Evolutionary conservation across 2,329 filamentous ascomycete genomes (phyloP).

Genomic region (Metarhizium album): DNA sequence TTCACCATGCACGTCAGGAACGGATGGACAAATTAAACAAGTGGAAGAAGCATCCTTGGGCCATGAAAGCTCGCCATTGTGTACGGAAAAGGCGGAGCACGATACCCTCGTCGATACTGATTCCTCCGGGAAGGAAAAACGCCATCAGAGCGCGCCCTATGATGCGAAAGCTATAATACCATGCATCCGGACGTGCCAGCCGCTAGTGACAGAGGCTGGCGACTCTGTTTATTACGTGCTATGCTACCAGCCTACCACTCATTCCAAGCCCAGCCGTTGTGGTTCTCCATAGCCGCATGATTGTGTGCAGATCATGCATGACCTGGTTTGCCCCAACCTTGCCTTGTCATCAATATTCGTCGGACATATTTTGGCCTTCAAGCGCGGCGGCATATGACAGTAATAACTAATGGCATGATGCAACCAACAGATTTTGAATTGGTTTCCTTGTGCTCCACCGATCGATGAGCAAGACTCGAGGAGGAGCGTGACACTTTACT

Average conservation of each 20-base stretch:
- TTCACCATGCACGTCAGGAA: neutral
- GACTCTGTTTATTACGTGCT: too few species aligned
- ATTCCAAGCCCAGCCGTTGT: neutral
- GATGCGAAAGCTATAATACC: neutral
- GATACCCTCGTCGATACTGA: neutral
- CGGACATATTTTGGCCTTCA: neutral
- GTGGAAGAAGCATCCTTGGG: neutral
- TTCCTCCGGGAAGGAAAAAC: neutral
- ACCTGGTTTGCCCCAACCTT: neutral
- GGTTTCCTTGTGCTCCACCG: neutral
- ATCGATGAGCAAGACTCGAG: neutral
- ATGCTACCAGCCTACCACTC: neutral
- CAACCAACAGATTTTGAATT: neutral
- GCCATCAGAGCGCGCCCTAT: neutral
- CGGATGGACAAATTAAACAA: slow-evolving; percentile 13
- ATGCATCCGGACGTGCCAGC: neutral
- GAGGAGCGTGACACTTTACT: too few species aligned
- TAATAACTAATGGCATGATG: neutral
- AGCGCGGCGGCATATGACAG: neutral
- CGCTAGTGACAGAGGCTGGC: neutral
- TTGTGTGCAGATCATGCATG: neutral
- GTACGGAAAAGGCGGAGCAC: neutral
- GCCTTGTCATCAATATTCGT: slow-evolving; percentile 6
- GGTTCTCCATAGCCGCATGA: neutral
- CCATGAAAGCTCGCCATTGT: neutral